Evolutionary conservation across 2,329 filamentous ascomycete genomes (phyloP).

Genomic region (Neonectria ditissima): DNA sequence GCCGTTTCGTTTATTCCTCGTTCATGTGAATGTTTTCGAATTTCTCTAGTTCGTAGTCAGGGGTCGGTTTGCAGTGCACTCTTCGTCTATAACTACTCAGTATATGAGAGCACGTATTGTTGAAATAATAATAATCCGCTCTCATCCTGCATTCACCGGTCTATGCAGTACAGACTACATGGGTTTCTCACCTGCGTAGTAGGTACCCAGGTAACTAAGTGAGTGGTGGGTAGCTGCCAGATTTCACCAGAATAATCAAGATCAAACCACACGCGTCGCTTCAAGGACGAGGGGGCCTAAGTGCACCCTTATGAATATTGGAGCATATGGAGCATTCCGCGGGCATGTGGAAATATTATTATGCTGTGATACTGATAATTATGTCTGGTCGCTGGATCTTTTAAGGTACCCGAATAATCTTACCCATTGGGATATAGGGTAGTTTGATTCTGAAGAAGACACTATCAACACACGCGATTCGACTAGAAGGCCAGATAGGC

Average conservation of each 20-base stretch:
- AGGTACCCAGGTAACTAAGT: too few relatives aligned
- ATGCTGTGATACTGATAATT: too few relatives aligned
- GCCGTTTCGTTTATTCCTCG: slow-evolving; percentile 18
- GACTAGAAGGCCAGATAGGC: not conserved
- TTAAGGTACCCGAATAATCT: not conserved
- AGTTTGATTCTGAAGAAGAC: not conserved
- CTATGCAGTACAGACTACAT: not conserved
- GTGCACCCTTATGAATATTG: not conserved
- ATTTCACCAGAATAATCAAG: too few relatives aligned
- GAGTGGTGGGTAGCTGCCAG: too few relatives aligned
- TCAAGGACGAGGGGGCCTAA: not conserved
- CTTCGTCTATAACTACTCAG: too few relatives aligned
- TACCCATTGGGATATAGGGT: not conserved
- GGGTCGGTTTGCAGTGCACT: not conserved
- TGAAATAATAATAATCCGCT: not conserved
- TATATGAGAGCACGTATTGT: not conserved
- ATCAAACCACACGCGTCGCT: not conserved
- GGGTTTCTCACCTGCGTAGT: too few relatives aligned
- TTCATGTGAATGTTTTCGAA: not conserved
- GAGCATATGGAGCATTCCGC: not conserved
- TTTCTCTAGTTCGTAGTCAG: not conserved
- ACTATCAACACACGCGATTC: not conserved
- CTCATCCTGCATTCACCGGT: not conserved
- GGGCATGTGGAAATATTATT: not conserved
- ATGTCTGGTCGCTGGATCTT: too few relatives aligned